These are phyloP conservation scores for Penicillium egyptiacum DNA, from an alignment of 495 filamentous ascomycete species.

Conservation along the genomic window DNA sequence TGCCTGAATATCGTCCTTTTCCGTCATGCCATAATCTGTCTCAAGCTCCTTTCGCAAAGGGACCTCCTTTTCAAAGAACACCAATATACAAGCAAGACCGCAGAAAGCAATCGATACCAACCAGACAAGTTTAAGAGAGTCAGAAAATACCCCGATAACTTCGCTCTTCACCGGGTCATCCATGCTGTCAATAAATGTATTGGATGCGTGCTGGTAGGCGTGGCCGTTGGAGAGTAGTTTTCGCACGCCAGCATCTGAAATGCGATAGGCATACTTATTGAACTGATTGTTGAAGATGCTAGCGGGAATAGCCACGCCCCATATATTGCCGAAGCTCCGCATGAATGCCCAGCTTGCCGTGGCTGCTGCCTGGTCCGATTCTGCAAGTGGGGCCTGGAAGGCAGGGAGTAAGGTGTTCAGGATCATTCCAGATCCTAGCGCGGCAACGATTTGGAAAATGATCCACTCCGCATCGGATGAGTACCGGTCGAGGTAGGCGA, in stretches of 20 bases:
- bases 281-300: conserved; percentile 8
- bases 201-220: conserved; percentile 3
- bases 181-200: neutral
- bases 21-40: conserved; percentile 9
- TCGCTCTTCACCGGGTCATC: neutral
- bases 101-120: conserved; percentile 10
- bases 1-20: too few species aligned
- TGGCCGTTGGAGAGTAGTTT: neutral
- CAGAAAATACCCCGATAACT: conserved; percentile 8
- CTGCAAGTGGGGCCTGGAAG: conserved; percentile 37
- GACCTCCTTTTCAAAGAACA: conserved; percentile 12
- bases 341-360: conserved; percentile 4
- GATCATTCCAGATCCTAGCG: conserved; percentile 35
- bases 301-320: conserved; percentile 7
- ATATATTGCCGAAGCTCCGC: conserved; percentile 1
- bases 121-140: conserved; percentile 13
- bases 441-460: conserved; percentile 27
- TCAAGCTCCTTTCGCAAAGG: conserved; percentile 16
- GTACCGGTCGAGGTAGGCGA: conserved; percentile 32
- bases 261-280: neutral
- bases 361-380: conserved; percentile 14
- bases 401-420: conserved; percentile 37
- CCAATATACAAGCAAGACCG: conserved; percentile 3
- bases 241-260: neutral
- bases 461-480: conserved; percentile 24